phyloP scores from a whole-genome alignment of 208 protist genomes.

The Trypanosoma lewisi region DNA sequence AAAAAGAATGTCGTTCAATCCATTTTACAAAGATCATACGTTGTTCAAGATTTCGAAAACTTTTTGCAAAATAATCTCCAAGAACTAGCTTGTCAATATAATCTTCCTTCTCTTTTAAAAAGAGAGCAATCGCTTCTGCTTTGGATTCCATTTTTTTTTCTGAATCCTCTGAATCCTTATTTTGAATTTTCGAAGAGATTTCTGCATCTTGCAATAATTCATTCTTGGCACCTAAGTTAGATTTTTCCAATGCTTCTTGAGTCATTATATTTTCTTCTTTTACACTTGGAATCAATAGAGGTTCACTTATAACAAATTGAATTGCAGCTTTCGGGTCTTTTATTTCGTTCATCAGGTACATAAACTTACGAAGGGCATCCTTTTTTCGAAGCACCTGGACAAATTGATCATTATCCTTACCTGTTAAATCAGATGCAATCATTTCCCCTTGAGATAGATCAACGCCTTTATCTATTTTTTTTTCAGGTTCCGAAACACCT shows the following conservation, averaged over 20 bases:
- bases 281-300: constrained; percentile 11
- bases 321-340: constrained; percentile 46
- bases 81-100: constrained; percentile 76
- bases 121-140: constrained; percentile 38
- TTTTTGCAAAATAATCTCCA: constrained; percentile 87
- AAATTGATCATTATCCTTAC: constrained; percentile 32
- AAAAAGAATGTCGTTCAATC: constrained; percentile 81
- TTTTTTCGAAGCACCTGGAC: constrained; percentile 60
- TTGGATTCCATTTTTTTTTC: constrained; percentile 1
- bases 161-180: neutral
- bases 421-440: neutral
- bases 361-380: constrained; percentile 67
- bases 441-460: constrained; percentile 11
- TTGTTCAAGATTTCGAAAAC: constrained; percentile 39
- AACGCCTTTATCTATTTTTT: constrained; percentile 10
- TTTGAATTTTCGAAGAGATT: constrained; percentile 22
- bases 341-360: constrained; percentile 68
- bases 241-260: neutral
- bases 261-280: neutral
- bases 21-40: constrained; percentile 75
- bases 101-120: constrained; percentile 67
- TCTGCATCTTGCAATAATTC: neutral
- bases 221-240: neutral
- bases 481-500: neutral
- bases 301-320: constrained; percentile 37